Evolutionary conservation across 257 asterid species (phyloP), one percentile per base, ranked within the genome.

Genomic region (Apocynum venetum): DNA sequence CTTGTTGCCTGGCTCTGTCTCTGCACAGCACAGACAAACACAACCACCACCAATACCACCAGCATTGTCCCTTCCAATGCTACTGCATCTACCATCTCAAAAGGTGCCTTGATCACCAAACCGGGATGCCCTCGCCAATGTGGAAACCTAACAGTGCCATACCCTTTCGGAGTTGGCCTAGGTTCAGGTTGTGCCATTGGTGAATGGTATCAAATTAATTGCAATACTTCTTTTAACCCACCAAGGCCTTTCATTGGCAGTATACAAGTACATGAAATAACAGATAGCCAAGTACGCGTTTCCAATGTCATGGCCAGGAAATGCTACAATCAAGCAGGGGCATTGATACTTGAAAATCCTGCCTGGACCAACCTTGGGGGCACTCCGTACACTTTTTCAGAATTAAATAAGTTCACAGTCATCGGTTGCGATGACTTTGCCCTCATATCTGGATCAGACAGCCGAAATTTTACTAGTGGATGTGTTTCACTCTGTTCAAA

Each of bases 401-500:
- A 82, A 10, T 59, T 77, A 3, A 93, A 91, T 86, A 82, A 75
- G 77, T 90, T 88, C 83, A 81, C 83, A 1, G 88, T 88, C 44
- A 38, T 93, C 5, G 98, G 98, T 64, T 93, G 97, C 76, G 96
- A 88, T 69, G 94, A 89, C 49, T 48, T 83, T 2, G 90, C 89
- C 0, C 69, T 89, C 1, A 74, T 88, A 75, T 1, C 48, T 3
- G 89, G 84, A 19, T 11, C 38, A 4, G 59, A 79, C 31, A 71
- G 59, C 38, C 57, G 71, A 0, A 72, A 19, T 40, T 87, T 89
- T 84, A 84, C 86, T 1, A 82, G 88, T 48, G 96, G 98, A 53
- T 91, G 96, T 76, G 43, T 85, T 7, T 6, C 92, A 1, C 55
- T 86, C 15, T 93, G 98, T 72, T 69, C 85, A 0, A 79, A 53